Evolutionary conservation across 768 basidiomycete genomes (phyloP), one percentile per base, ranked within the genome.

Genomic region (Boletus vermiculosoides): DNA sequence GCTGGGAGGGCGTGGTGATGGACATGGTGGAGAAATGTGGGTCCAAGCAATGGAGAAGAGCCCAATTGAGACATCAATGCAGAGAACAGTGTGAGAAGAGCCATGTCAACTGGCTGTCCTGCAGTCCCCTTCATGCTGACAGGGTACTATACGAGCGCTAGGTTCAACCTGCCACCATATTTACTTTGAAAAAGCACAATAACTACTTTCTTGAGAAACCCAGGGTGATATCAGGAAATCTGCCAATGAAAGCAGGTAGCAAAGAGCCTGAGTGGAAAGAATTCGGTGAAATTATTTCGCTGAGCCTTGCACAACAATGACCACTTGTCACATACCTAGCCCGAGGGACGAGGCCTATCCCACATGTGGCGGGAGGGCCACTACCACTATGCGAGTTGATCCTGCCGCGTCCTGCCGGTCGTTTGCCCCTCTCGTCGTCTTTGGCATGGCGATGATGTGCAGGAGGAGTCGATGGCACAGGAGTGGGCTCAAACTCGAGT

Each of bases 1-100:
- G 74, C 73, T 8, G 84, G 85, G 50, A 88, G 77, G 1, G 56
- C 46, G 28, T 64, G 67, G 37, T 50, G 61, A 49, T 67, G 52
- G 34, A 30, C 10, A 55, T 50, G 45, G 30, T 28, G 54, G 12
- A 34, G 33, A 34, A 34, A 12, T 2, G 45, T 25, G 33, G 11
- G 15, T 13, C 11, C 9, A 2, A 22, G 37, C 3, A 11, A 39
- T 12, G 34, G 23, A 11, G 3, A 50, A n/a, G 41, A 46, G 22
- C 56, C 49, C 48, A 64, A 60, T 37, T 51, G 60, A 30, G 50
- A 18, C 30, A 54, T 33, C 23, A 58, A 23, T 7, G 28, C 20
- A 1, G 41, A 59, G 12, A 55, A 18, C 9, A 66, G 30, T 0
- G 22, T 8, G 0, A 64, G 41, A 45, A 61, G 45, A 18, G 11